Conservation (phyloP, 805 yeast species). For the Wickerhamomyces subpelliculosus region DNA sequence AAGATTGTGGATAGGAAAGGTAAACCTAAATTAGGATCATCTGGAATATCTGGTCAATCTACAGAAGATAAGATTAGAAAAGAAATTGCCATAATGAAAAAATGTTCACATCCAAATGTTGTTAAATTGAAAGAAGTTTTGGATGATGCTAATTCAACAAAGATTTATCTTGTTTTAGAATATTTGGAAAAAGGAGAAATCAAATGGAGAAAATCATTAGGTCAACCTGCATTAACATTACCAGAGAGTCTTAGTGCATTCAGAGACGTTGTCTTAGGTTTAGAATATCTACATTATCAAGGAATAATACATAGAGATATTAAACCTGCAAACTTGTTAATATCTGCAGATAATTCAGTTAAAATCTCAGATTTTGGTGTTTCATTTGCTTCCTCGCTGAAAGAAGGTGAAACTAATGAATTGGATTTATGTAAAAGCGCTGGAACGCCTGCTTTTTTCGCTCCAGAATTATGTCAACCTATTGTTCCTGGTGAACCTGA, state of each 20-base stretch:
- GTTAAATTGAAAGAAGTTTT: constrained; percentile 80
- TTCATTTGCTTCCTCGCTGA: constrained; percentile 54
- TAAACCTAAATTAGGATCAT: constrained; percentile 43
- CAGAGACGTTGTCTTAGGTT: constrained; percentile 78
- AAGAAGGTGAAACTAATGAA: constrained; percentile 49
- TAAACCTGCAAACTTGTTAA: constrained; percentile 86
- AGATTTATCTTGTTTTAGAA: constrained; percentile 85
- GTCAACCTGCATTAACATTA: constrained; percentile 55
- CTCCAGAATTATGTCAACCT: constrained; percentile 83
- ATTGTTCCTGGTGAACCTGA: constrained; percentile 17
- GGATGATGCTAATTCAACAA: constrained; percentile 77
- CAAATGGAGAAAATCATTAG: constrained; percentile 58
- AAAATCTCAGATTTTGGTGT: constrained; percentile 98
- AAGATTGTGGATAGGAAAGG: constrained; percentile 81
- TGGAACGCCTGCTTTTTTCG: constrained; percentile 95
- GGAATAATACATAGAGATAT: constrained; percentile 94
- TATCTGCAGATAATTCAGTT: constrained; percentile 62
- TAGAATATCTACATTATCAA: constrained; percentile 85
- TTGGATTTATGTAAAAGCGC: constrained; percentile 90
- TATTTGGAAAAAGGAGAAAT: constrained; percentile 89
- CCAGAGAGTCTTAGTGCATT: constrained; percentile 64
- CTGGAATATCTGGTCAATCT: constrained; percentile 34
- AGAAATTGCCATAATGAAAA: constrained; percentile 91
- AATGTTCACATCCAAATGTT: constrained; percentile 88
- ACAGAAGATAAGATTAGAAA: constrained; percentile 73